Percentiles rank a stretch among this genome's conserved stretches.
Evolutionary conservation across 2,329 filamentous ascomycete species (phyloP).

Genomic region (Boeremia exigua): DNA sequence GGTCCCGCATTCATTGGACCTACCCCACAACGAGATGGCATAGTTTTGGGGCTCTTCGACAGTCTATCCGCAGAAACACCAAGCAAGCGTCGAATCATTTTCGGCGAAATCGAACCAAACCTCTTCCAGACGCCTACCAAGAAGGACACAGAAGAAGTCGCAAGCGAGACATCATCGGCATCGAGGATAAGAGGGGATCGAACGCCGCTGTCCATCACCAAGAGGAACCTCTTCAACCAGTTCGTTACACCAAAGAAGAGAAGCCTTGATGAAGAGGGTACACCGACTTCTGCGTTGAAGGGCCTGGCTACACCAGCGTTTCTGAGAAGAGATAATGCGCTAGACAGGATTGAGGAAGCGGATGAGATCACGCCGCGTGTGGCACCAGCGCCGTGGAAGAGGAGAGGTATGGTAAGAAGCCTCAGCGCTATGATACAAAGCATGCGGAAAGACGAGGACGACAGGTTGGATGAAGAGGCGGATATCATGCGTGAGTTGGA

Average conservation of each 20-base stretch:
- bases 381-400: conserved; percentile 50
- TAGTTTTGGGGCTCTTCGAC: conserved; percentile 79
- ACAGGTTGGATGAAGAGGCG: conserved; percentile 70
- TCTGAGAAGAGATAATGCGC: conserved; percentile 60
- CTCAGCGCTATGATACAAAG: conserved; percentile 77
- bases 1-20: conserved; percentile 65
- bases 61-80: conserved; percentile 63
- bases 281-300: conserved; percentile 41
- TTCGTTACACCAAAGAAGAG: conserved; percentile 67
- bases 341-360: conserved; percentile 65
- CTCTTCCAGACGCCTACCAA: conserved; percentile 50
- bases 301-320: conserved; percentile 74
- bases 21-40: conserved; percentile 80
- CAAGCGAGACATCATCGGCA: conserved; percentile 38
- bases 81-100: conserved; percentile 41
- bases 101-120: conserved; percentile 41
- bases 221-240: conserved; percentile 65
- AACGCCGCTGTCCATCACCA: conserved; percentile 63
- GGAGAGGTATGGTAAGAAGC: conserved; percentile 64
- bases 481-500: conserved; percentile 78
- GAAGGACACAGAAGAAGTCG: conserved; percentile 36
- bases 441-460: conserved; percentile 64
- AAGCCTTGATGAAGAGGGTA: conserved; percentile 49
- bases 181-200: conserved; percentile 42
- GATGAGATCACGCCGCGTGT: conserved; percentile 39